phyloP scores from a whole-genome alignment of 2,329 filamentous ascomycete species.

The Trichophyton simii region DNA sequence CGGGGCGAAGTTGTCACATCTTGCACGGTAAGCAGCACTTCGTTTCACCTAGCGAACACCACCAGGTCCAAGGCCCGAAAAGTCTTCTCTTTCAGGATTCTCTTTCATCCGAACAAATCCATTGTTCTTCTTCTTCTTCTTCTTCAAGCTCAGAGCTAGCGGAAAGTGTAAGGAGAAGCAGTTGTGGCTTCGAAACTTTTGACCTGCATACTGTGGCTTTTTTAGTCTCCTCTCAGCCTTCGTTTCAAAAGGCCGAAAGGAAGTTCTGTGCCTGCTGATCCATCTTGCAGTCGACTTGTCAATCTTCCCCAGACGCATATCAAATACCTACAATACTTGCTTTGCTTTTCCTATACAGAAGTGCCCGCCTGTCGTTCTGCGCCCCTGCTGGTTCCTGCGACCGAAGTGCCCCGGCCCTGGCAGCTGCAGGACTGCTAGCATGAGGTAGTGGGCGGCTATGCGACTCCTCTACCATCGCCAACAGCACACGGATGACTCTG shows the following conservation, averaged over 20 bases:
- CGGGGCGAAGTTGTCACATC: background rate
- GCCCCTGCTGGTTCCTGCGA: background rate
- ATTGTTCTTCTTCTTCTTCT: no score
- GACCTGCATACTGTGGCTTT: background rate
- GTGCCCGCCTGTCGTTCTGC: background rate
- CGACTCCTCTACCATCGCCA: background rate
- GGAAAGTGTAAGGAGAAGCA: no score
- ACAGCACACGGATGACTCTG: background rate
- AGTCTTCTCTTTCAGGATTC: no score
- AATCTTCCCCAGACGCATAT: slow-evolving; percentile 2
- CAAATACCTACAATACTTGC: background rate
- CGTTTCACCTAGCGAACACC: no score
- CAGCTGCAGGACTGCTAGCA: background rate
- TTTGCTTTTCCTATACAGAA: background rate
- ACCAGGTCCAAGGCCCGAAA: no score
- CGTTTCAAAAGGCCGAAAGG: background rate
- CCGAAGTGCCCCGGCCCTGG: background rate
- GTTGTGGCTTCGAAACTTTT: background rate
- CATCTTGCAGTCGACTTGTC: background rate
- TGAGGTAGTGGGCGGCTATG: background rate
- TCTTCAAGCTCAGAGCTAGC: no score
- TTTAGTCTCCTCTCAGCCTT: background rate
- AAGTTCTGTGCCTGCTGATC: background rate
- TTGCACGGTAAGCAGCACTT: no score
- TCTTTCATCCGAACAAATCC: no score